Evolutionary conservation across 768 basidiomycete species (phyloP).

Genomic region (Pholiota conissans): DNA sequence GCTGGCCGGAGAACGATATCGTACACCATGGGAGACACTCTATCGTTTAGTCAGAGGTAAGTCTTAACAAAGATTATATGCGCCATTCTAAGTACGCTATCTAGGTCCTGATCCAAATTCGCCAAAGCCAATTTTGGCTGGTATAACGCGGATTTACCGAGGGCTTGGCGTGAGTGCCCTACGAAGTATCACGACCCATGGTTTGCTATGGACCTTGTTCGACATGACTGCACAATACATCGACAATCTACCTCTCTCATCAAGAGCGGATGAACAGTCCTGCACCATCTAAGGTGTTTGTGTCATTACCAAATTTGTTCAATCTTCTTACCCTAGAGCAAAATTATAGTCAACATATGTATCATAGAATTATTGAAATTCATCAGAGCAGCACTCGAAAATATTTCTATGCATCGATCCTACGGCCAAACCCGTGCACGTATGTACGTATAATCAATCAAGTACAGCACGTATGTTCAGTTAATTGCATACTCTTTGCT

Average conservation of each 20-base stretch:
- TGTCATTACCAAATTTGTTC: slow-evolving; percentile 9
- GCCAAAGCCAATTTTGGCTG: slow-evolving; percentile 75
- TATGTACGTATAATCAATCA: too few relatives aligned
- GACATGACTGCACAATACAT: slow-evolving; percentile 78
- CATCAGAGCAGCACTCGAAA: not conserved
- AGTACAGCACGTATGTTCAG: not conserved
- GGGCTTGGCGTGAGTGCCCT: slow-evolving; percentile 93
- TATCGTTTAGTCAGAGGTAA: slow-evolving; percentile 79
- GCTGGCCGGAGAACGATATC: slow-evolving; percentile 73
- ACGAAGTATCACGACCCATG: slow-evolving; percentile 91
- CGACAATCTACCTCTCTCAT: slow-evolving; percentile 46
- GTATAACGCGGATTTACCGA: slow-evolving; percentile 84
- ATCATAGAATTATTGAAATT: slow-evolving; percentile 19
- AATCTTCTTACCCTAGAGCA: slow-evolving; percentile 24
- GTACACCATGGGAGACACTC: slow-evolving; percentile 73
- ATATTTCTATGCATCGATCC: too few relatives aligned
- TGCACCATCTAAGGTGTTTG: slow-evolving; percentile 14
- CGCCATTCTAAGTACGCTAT: slow-evolving; percentile 1
- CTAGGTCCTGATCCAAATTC: slow-evolving; percentile 76
- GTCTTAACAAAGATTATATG: slow-evolving; percentile 3
- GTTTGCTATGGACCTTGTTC: slow-evolving; percentile 91
- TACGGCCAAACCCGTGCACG: too few relatives aligned
- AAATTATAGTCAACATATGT: slow-evolving; percentile 29
- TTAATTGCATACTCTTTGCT: not conserved
- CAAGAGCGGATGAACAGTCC: slow-evolving; percentile 21